These are phyloP conservation scores for Cladophialophora yegresii DNA, from an alignment of 2,329 filamentous ascomycete genomes.

Conservation along the genomic window DNA sequence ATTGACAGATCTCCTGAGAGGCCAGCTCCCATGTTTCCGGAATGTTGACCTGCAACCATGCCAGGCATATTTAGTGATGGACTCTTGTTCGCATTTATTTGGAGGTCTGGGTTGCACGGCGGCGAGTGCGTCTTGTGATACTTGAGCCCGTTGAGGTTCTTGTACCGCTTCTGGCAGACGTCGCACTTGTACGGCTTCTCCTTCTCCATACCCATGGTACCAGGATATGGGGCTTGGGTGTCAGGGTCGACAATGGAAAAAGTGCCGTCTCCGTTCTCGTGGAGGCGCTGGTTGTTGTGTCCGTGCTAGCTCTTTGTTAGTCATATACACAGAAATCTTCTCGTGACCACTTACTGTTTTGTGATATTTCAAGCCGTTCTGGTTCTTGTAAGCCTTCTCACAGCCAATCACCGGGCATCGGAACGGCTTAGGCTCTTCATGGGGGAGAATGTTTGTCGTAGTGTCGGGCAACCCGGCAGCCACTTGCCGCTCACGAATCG, in stretches of 20 bases:
- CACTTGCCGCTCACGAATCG: conserved; percentile 65
- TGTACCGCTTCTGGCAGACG: conserved; percentile 95
- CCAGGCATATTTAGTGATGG: conserved; percentile 26
- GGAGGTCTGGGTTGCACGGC: conserved; percentile 82
- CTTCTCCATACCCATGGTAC: conserved; percentile 98
- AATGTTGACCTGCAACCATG: conserved; percentile 44
- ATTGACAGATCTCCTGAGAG: conserved; percentile 43
- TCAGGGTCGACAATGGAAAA: conserved; percentile 98
- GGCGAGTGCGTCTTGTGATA: conserved; percentile 87
- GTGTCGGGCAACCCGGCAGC: conserved; percentile 58
- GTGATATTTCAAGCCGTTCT: conserved; percentile 94
- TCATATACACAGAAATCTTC: conserved; percentile 7
- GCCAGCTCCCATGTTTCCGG: conserved; percentile 52
- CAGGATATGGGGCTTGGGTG: conserved; percentile 89
- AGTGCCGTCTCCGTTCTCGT: conserved; percentile 94
- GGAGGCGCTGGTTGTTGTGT: conserved; percentile 93
- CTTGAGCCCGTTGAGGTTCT: conserved; percentile 98
- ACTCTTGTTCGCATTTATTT: conserved; percentile 52
- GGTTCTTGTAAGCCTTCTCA: conserved; percentile 97
- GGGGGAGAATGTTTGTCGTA: conserved; percentile 52
- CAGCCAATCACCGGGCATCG: conserved; percentile 97
- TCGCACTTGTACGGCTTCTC: conserved; percentile 99
- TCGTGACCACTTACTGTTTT: conserved; percentile 59
- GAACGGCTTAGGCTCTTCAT: conserved; percentile 96
- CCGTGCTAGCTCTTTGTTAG: conserved; percentile 63